A percentile compares a stretch with the other conserved stretches of the same genome.
These are phyloP conservation scores for Pseudevernia furfuracea DNA, from an alignment of 495 filamentous ascomycete genomes.

Conservation along the genomic window DNA sequence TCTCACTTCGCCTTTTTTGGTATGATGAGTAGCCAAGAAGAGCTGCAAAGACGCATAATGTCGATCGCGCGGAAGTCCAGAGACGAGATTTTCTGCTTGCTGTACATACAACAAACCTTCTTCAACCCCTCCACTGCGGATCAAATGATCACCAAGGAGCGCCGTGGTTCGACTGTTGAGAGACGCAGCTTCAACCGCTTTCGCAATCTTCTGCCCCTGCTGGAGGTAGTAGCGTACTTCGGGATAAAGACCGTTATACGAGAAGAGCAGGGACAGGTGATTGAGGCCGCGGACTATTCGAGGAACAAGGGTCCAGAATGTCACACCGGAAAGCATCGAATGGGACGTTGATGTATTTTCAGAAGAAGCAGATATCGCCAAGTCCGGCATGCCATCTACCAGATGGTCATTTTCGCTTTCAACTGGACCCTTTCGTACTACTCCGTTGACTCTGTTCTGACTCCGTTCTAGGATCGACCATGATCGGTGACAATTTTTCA, in stretches of 20 bases:
- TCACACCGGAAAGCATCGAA: constrained; percentile 46
- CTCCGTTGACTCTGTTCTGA: constrained; percentile 34
- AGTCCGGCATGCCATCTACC: constrained; percentile 10
- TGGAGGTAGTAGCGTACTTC: constrained; percentile 88
- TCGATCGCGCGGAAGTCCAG: constrained; percentile 9
- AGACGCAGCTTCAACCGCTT: constrained; percentile 55
- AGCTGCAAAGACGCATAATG: constrained; percentile 18
- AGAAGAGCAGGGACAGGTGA: constrained; percentile 67
- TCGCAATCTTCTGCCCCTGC: constrained; percentile 72
- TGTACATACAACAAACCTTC: constrained; percentile 1
- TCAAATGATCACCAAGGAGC: constrained; percentile 9
- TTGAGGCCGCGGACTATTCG: constrained; percentile 60
- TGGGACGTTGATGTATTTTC: constrained; percentile 19
- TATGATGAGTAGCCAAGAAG: constrained; percentile 9
- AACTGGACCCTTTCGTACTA: background rate
- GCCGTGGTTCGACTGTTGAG: constrained; percentile 28
- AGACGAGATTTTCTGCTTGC: constrained; percentile 5
- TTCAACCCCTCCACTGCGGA: constrained; percentile 12
- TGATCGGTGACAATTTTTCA: constrained; percentile 58
- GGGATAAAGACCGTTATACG: constrained; percentile 75
- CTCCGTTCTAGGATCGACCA: constrained; percentile 57
- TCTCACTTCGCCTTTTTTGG: background rate
- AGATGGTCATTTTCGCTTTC: constrained; percentile 11
- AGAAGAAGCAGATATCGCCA: constrained; percentile 12
- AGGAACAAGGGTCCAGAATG: constrained; percentile 74